These are phyloP conservation scores for Sorghum bicolor DNA, from an alignment of 176 grass and related monocot species.

Conservation along the genomic window Sorghum_bicolor_NCBIv3 NC_012877.2:2212501-2213000, in stretches of 20 bases:
- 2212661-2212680: neutral
- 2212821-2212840: neutral
- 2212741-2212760: neutral
- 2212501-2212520: neutral
- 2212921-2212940: neutral
- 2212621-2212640: neutral
- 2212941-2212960: neutral
- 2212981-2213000: neutral
- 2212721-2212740: neutral
- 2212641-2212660: slow-evolving; percentile 7
- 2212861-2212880: neutral
- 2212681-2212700: slow-evolving; percentile 8
- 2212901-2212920: neutral
- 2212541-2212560: neutral
- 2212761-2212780: neutral
- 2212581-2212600: neutral
- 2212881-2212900: neutral
- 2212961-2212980: neutral
- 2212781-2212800: neutral
- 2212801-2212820: neutral
- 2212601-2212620: neutral
- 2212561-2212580: neutral
- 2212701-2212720: neutral
- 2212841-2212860: neutral
- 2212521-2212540: neutral